phyloP scores from a whole-genome alignment of 2,329 filamentous ascomycete genomes.

The Cladosporium halotolerans region DNA sequence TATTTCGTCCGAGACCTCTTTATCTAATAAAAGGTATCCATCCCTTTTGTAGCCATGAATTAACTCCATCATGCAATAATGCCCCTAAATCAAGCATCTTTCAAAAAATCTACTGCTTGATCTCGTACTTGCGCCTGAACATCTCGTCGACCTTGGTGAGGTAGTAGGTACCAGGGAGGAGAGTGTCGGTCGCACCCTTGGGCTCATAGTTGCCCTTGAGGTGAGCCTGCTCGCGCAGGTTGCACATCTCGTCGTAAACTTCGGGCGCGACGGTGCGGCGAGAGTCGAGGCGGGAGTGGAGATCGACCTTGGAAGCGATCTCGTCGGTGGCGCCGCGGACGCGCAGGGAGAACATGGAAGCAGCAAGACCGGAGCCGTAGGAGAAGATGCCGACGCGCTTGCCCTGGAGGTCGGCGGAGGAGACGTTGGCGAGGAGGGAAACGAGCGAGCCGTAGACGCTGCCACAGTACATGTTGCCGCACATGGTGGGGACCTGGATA shows the following conservation, averaged over 20 bases:
- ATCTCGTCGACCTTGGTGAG: conserved; percentile 45
- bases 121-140: conserved; percentile 45
- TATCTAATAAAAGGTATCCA: too few relatives aligned
- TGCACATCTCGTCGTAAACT: conserved; percentile 50
- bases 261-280: conserved; percentile 42
- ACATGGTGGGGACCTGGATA: conserved; percentile 46
- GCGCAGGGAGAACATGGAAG: conserved; percentile 46
- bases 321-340: conserved; percentile 42
- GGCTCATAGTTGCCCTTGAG: conserved; percentile 46
- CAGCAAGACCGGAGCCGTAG: conserved; percentile 47
- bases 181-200: conserved; percentile 37
- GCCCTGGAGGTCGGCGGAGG: conserved; percentile 40
- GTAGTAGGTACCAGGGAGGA: conserved; percentile 46
- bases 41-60: too few relatives aligned
- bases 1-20: too few relatives aligned
- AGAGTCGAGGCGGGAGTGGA: conserved; percentile 40
- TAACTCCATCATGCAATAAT: too few relatives aligned
- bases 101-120: conserved; percentile 38
- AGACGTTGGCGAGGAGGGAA: conserved; percentile 43
- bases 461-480: conserved; percentile 52
- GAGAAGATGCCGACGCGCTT: conserved; percentile 48
- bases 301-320: conserved; percentile 42
- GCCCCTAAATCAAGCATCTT: too few relatives aligned
- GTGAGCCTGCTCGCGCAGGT: conserved; percentile 45
- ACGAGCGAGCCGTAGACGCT: conserved; percentile 47